These are phyloP conservation scores for Apiospora hydei DNA, from an alignment of 2,329 filamentous ascomycete genomes.

Conservation along the genomic window DNA sequence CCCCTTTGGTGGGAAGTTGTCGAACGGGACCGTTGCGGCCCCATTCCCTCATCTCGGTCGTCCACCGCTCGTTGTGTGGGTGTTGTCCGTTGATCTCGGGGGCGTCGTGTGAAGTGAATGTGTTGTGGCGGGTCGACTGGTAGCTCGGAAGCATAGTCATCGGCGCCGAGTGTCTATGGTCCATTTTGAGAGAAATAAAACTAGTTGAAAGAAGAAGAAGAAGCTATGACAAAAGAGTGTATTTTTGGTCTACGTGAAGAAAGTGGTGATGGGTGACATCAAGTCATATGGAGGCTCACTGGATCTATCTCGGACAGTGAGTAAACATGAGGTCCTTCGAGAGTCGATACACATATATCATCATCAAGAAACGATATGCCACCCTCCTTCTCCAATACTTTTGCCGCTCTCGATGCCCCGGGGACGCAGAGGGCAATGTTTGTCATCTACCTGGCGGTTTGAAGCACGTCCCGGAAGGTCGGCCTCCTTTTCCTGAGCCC, in stretches of 20 bases:
- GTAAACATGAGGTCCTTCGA: not conserved
- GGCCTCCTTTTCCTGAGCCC: not conserved
- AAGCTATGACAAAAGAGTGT: not conserved
- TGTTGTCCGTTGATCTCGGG: not conserved
- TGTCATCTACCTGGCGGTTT: not conserved
- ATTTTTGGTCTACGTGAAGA: not conserved
- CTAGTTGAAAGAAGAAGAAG: too few species aligned
- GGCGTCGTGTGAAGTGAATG: not conserved
- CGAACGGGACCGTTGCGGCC: not conserved
- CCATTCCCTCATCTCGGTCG: not conserved
- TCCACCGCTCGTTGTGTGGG: not conserved
- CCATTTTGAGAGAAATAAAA: too few species aligned
- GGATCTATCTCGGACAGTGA: not conserved
- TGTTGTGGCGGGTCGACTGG: not conserved
- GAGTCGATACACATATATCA: not conserved
- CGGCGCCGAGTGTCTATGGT: conserved; percentile 7
- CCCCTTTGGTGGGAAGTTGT: not conserved
- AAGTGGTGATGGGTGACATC: not conserved
- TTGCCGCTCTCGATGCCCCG: not conserved
- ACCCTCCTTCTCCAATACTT: not conserved
- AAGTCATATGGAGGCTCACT: not conserved
- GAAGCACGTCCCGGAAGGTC: not conserved
- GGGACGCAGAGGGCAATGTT: not conserved
- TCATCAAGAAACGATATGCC: not conserved
- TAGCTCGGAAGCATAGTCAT: conserved; percentile 4